Conservation (phyloP, 139 green algal genomes). For the Klebsormidium nitens region DNA sequence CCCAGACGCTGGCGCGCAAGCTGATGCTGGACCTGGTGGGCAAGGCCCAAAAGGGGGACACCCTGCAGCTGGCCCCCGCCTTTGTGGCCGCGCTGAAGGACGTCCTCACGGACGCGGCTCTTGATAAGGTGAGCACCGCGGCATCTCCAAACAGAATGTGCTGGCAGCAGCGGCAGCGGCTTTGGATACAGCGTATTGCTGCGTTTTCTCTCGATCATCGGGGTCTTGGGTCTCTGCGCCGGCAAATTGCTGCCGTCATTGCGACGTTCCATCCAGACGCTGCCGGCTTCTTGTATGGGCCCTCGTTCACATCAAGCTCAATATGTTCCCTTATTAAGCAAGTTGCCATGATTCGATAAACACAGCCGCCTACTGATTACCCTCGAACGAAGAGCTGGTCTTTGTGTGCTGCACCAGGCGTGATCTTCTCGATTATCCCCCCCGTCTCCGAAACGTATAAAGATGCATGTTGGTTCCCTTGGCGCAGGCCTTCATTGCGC, state of each 20-base stretch:
- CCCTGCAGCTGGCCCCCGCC: constrained; percentile 15
- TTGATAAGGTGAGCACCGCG: neutral
- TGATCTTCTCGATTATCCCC: constrained; percentile 20
- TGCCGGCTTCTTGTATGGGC: too few relatives aligned
- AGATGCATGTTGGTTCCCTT: neutral
- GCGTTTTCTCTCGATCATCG: too few relatives aligned
- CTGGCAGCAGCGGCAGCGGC: too few relatives aligned
- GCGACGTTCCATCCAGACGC: too few relatives aligned
- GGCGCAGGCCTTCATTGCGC: constrained; percentile 39
- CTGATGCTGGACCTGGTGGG: constrained; percentile 63
- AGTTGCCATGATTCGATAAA: too few relatives aligned
- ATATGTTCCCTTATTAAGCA: too few relatives aligned
- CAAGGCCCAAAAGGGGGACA: constrained; percentile 9
- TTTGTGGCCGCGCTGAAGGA: constrained; percentile 28
- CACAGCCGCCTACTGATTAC: too few relatives aligned
- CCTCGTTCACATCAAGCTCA: too few relatives aligned
- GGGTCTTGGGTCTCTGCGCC: too few relatives aligned
- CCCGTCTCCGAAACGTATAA: too few relatives aligned
- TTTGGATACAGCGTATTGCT: too few relatives aligned
- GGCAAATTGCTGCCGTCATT: too few relatives aligned
- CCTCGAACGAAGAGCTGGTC: neutral
- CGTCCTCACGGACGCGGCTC: constrained; percentile 19
- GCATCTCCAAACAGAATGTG: constrained; percentile 1
- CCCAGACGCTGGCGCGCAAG: constrained; percentile 67
- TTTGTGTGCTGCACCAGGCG: neutral